Evolutionary conservation across 768 basidiomycete species (phyloP).

Genomic region (Tylopilus rubrobrunneus): DNA sequence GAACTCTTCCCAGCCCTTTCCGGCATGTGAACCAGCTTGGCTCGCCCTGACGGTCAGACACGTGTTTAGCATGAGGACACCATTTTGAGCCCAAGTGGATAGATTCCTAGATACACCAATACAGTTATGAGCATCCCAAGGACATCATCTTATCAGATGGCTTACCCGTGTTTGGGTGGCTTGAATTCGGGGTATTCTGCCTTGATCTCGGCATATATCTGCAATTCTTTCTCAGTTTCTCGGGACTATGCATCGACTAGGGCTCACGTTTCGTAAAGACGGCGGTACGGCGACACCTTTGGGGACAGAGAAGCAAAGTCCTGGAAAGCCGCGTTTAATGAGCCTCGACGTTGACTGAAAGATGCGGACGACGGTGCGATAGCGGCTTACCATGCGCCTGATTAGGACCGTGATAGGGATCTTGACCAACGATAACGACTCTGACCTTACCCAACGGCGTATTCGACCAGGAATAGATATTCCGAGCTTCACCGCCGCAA

Average conservation of each 20-base stretch:
- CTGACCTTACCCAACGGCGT: slow-evolving; percentile 82
- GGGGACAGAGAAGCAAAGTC: slow-evolving; percentile 88
- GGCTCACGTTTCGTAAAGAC: slow-evolving; percentile 73
- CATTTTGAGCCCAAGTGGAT: slow-evolving; percentile 74
- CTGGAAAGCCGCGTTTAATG: slow-evolving; percentile 34
- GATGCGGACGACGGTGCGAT: background rate
- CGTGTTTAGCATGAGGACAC: slow-evolving; percentile 91
- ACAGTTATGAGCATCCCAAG: slow-evolving; percentile 5
- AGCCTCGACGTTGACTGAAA: slow-evolving; percentile 8
- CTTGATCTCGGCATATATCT: slow-evolving; percentile 89
- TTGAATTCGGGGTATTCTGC: slow-evolving; percentile 78
- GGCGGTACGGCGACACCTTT: slow-evolving; percentile 72
- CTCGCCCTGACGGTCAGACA: slow-evolving; percentile 81
- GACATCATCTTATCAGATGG: slow-evolving; percentile 14
- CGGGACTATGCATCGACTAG: slow-evolving; percentile 1
- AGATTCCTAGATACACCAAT: slow-evolving; percentile 55
- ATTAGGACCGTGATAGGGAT: slow-evolving; percentile 76
- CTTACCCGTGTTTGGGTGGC: slow-evolving; percentile 81
- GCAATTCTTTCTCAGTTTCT: slow-evolving; percentile 15
- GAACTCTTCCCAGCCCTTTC: slow-evolving; percentile 88
- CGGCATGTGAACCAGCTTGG: slow-evolving; percentile 75
- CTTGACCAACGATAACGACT: slow-evolving; percentile 88
- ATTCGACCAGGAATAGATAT: slow-evolving; percentile 91
- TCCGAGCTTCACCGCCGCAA: slow-evolving; percentile 48
- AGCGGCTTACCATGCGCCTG: slow-evolving; percentile 75